These are phyloP conservation scores for Phytophthora agathidicida DNA, from an alignment of 352 stramenopile genomes.

Conservation along the genomic window DNA sequence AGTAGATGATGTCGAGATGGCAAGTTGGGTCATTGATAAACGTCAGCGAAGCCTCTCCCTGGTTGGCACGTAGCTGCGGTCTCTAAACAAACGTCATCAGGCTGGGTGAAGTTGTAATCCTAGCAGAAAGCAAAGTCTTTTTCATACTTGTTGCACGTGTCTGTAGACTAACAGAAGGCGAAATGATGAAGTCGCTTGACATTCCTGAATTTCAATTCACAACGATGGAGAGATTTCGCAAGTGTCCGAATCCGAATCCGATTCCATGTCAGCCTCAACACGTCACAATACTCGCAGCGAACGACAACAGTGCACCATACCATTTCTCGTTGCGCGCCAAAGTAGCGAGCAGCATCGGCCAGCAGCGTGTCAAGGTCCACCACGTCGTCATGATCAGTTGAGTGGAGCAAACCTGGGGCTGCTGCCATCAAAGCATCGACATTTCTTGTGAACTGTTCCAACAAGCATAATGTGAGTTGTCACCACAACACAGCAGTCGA, in stretches of 20 bases:
- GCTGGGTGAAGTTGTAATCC: neutral
- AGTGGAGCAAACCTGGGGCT: constrained; percentile 20
- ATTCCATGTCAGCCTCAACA: too few relatives aligned
- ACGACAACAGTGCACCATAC: too few relatives aligned
- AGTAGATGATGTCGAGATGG: constrained; percentile 59
- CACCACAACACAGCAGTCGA: neutral
- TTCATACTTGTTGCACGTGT: constrained; percentile 37
- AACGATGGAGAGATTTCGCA: too few relatives aligned
- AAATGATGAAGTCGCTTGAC: constrained; percentile 24
- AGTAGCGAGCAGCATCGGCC: constrained; percentile 36
- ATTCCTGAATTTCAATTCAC: constrained; percentile 17
- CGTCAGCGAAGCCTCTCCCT: constrained; percentile 10
- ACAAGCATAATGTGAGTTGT: constrained; percentile 4
- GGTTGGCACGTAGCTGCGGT: constrained; percentile 18
- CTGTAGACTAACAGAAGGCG: constrained; percentile 39
- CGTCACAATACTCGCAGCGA: too few relatives aligned
- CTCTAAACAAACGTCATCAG: constrained; percentile 11
- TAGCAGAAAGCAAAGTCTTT: neutral
- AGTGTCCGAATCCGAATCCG: too few relatives aligned
- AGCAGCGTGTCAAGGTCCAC: constrained; percentile 45
- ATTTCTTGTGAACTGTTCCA: constrained; percentile 47
- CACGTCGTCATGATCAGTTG: constrained; percentile 5
- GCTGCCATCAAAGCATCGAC: constrained; percentile 24
- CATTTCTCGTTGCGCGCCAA: constrained; percentile 30
- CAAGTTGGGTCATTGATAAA: constrained; percentile 40